Percentiles rank a stretch among this genome's conserved stretches.
These are phyloP conservation scores for Blastomyces silverae DNA, from an alignment of 2,329 filamentous ascomycete genomes.

Conservation along the genomic window DNA sequence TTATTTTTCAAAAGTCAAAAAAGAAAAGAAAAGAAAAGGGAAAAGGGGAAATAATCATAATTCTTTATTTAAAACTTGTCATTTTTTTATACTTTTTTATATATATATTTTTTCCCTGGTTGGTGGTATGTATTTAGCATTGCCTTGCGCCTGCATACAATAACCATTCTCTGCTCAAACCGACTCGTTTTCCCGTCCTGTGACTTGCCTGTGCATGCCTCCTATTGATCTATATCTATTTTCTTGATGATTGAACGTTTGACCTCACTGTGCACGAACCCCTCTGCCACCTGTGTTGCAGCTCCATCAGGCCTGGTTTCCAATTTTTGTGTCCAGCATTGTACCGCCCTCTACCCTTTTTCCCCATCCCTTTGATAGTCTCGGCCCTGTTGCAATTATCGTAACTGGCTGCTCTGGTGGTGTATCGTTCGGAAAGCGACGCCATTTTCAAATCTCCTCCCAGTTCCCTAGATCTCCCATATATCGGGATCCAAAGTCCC, in stretches of 20 bases:
- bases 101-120: not conserved
- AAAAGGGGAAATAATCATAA: not conserved
- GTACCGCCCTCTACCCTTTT: slow-evolving; percentile 1
- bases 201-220: not conserved
- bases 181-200: not conserved
- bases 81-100: not conserved
- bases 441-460: not conserved
- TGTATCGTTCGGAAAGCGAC: slow-evolving; percentile 9
- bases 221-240: slow-evolving; percentile 10
- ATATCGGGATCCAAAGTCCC: not conserved
- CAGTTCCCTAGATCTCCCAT: not conserved
- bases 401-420: slow-evolving; percentile 1
- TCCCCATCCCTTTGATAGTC: not conserved
- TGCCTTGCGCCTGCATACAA: slow-evolving; percentile 5
- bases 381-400: slow-evolving; percentile 8
- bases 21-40: not conserved
- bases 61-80: not conserved
- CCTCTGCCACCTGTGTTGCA: slow-evolving; percentile 9
- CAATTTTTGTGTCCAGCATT: slow-evolving; percentile 10
- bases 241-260: slow-evolving; percentile 2
- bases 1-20: not conserved
- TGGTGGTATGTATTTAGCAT: slow-evolving; percentile 8
- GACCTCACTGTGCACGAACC: slow-evolving; percentile 10
- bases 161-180: not conserved
- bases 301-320: slow-evolving; percentile 8